Evolutionary conservation across 805 yeast species (phyloP).

Genomic region (Saccharomyces kudriavzevii): DNA sequence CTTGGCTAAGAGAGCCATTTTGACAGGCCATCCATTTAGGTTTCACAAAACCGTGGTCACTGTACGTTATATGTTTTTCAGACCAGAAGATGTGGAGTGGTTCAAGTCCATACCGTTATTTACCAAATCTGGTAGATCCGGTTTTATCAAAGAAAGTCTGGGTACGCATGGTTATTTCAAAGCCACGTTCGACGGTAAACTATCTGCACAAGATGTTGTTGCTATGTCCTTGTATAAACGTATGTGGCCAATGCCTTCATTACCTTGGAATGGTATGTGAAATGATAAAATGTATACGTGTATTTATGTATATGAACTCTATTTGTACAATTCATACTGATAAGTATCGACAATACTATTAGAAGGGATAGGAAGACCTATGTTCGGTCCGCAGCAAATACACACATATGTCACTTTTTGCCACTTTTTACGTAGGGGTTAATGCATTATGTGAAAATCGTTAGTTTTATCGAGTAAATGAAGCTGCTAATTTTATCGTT

Average conservation of each 20-base stretch:
- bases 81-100: slow-evolving; percentile 77
- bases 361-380: not conserved
- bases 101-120: slow-evolving; percentile 88
- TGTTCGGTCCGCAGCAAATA: not conserved
- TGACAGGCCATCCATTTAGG: slow-evolving; percentile 93
- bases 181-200: slow-evolving; percentile 85
- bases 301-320: not conserved
- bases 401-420: not conserved
- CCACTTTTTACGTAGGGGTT: not conserved
- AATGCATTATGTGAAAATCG: not conserved
- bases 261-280: slow-evolving; percentile 22
- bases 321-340: not conserved
- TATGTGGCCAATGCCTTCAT: slow-evolving; percentile 68
- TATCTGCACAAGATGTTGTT: slow-evolving; percentile 85
- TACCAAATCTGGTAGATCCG: slow-evolving; percentile 87
- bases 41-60: slow-evolving; percentile 90
- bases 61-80: slow-evolving; percentile 95
- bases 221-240: slow-evolving; percentile 93
- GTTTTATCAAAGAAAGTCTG: slow-evolving; percentile 87
- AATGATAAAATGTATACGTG: not conserved
- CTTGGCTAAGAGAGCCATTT: slow-evolving; percentile 75
- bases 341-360: not conserved
- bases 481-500: not conserved
- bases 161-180: slow-evolving; percentile 99
- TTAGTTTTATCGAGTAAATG: not conserved